A percentile compares a stretch with the other conserved stretches of the same genome.
phyloP scores from a whole-genome alignment of 2,329 filamentous ascomycete species.

The Aspergillus sp. region DNA sequence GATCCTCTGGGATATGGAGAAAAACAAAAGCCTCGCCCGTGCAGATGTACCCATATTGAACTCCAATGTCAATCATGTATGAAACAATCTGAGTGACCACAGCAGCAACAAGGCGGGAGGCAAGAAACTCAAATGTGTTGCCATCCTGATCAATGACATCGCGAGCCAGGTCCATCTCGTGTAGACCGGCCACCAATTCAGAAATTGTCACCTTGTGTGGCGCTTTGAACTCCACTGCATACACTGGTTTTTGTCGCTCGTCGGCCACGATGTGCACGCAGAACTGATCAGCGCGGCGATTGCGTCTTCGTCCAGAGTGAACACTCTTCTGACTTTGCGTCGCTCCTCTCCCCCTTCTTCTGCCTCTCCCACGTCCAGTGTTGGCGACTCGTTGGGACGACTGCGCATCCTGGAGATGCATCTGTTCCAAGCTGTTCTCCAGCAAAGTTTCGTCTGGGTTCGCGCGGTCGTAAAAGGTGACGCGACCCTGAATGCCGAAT shows the following conservation, averaged over 20 bases:
- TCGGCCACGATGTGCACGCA: constrained; percentile 14
- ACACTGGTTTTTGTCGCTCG: constrained; percentile 12
- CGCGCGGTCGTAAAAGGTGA: constrained; percentile 10
- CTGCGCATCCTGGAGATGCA: constrained; percentile 7
- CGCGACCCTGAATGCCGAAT: constrained; percentile 10
- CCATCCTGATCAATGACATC: constrained; percentile 18
- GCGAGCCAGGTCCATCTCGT: constrained; percentile 14
- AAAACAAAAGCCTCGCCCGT: constrained; percentile 27
- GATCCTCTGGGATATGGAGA: constrained; percentile 18
- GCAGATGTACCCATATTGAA: constrained; percentile 20
- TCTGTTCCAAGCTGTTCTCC: constrained; percentile 2
- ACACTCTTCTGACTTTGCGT: background rate
- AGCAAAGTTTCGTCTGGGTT: constrained; percentile 9
- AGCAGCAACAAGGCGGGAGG: constrained; percentile 16
- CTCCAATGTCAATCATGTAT: constrained; percentile 19
- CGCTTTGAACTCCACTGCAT: constrained; percentile 22
- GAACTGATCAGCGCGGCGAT: constrained; percentile 18
- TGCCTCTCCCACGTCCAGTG: constrained; percentile 6
- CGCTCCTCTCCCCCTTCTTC: constrained; percentile 7
- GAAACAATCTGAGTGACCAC: constrained; percentile 22
- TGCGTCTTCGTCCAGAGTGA: constrained; percentile 6
- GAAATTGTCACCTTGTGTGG: constrained; percentile 17
- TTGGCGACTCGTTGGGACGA: constrained; percentile 4
- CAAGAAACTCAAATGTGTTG: constrained; percentile 17
- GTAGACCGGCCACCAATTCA: constrained; percentile 19